phyloP scores from a whole-genome alignment of 768 basidiomycete genomes.

The Cyclocybe aegerita region DNA sequence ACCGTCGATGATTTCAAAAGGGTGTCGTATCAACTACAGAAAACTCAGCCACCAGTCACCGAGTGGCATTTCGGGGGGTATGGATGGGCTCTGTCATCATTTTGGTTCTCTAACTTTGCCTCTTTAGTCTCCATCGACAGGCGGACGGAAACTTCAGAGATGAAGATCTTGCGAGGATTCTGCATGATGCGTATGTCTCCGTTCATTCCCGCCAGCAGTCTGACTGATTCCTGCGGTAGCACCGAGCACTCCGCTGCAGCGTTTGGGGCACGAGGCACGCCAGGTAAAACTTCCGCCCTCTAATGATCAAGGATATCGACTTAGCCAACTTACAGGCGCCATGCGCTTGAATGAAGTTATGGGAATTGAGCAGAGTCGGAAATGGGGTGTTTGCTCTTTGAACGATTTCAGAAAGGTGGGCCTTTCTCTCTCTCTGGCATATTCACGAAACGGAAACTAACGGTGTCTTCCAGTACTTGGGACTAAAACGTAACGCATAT shows the following conservation, averaged over 20 bases:
- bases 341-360: constrained; percentile 82
- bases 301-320: not conserved
- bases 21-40: constrained; percentile 38
- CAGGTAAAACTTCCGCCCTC: constrained; percentile 30
- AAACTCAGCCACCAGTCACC: constrained; percentile 41
- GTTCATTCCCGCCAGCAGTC: not conserved
- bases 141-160: constrained; percentile 64
- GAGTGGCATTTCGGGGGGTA: constrained; percentile 72
- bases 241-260: constrained; percentile 71
- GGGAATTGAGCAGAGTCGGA: constrained; percentile 76
- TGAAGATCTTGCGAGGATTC: constrained; percentile 61
- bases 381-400: constrained; percentile 80
- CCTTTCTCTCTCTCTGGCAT: not conserved
- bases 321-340: constrained; percentile 28
- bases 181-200: constrained; percentile 64
- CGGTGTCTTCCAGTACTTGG: constrained; percentile 54
- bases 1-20: constrained; percentile 50
- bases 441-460: not conserved
- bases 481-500: constrained; percentile 60
- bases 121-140: constrained; percentile 57
- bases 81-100: not conserved
- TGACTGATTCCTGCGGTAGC: constrained; percentile 29
- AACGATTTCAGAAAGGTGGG: constrained; percentile 74
- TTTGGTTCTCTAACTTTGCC: not conserved
- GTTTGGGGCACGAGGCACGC: constrained; percentile 78